These are phyloP conservation scores for Mollisia scopiformis DNA, from an alignment of 2,329 filamentous ascomycete species.

Conservation along the genomic window DNA sequence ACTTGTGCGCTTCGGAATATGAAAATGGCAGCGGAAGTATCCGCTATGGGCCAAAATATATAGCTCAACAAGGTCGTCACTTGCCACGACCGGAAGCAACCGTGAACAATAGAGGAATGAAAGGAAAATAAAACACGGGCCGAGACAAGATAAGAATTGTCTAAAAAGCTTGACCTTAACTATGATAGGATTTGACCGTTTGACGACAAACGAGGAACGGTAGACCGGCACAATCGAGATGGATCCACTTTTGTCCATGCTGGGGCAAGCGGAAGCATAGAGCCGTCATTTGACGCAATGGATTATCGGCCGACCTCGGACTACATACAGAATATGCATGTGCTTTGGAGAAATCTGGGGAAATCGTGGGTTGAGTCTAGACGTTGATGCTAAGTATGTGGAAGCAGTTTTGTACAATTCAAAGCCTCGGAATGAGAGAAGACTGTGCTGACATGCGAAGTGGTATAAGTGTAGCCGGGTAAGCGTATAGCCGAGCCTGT, in stretches of 20 bases:
- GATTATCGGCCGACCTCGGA: not conserved
- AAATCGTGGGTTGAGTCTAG: not conserved
- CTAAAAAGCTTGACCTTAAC: not conserved
- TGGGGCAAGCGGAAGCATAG: not conserved
- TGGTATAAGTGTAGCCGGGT: not conserved
- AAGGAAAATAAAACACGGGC: not conserved
- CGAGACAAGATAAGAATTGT: not conserved
- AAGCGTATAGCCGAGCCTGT: too few species aligned
- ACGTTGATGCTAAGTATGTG: too few species aligned
- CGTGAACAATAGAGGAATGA: not conserved
- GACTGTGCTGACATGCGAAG: not conserved
- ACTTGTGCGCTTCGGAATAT: not conserved
- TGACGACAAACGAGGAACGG: too few species aligned
- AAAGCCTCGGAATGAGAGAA: not conserved
- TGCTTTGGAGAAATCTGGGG: not conserved
- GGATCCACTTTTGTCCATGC: not conserved
- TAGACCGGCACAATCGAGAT: not conserved
- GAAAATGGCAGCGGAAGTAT: not conserved
- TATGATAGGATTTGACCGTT: too few species aligned
- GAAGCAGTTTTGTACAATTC: too few species aligned
- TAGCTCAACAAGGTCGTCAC: not conserved
- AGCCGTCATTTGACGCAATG: not conserved
- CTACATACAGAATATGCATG: too few species aligned
- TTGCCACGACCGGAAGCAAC: not conserved
- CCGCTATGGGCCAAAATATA: not conserved